These are phyloP conservation scores for Neopestalotiopsis sp. DNA, from an alignment of 2,329 filamentous ascomycete genomes.

Conservation along the genomic window DNA sequence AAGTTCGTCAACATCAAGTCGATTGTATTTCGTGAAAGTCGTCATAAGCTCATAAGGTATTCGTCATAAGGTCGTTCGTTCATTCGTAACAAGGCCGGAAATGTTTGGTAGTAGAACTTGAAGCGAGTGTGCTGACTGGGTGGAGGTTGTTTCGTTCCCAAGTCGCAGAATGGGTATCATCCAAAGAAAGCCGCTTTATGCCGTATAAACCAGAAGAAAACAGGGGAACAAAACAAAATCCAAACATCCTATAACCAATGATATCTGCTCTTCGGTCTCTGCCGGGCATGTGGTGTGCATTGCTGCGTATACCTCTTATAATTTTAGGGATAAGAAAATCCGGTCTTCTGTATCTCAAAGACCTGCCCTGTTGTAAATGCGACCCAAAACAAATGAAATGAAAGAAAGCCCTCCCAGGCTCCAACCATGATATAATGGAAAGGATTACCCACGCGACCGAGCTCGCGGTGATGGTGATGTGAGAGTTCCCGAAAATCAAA, in stretches of 20 bases:
- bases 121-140: constrained; percentile 42
- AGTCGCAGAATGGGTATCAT: constrained; percentile 31
- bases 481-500: constrained; percentile 36
- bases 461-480: constrained; percentile 52
- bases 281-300: constrained; percentile 56
- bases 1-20: constrained; percentile 37
- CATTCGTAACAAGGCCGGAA: constrained; percentile 43
- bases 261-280: constrained; percentile 51
- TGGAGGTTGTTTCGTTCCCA: constrained; percentile 21
- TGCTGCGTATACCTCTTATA: constrained; percentile 67
- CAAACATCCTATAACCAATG: constrained; percentile 48
- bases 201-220: constrained; percentile 45
- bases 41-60: constrained; percentile 3
- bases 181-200: constrained; percentile 4
- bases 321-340: constrained; percentile 46
- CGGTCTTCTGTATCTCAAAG: constrained; percentile 51
- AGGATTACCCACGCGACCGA: constrained; percentile 51
- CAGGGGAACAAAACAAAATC: constrained; percentile 29
- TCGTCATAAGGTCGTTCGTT: constrained; percentile 22
- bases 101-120: constrained; percentile 38
- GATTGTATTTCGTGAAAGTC: constrained; percentile 20
- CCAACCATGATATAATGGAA: constrained; percentile 60
- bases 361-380: constrained; percentile 60
- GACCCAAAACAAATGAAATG: constrained; percentile 38
- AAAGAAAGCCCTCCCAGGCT: constrained; percentile 50